Conservation (phyloP, 2,329 filamentous ascomycete genomes). For the Ophiocordyceps camponoti-saundersi region DNA sequence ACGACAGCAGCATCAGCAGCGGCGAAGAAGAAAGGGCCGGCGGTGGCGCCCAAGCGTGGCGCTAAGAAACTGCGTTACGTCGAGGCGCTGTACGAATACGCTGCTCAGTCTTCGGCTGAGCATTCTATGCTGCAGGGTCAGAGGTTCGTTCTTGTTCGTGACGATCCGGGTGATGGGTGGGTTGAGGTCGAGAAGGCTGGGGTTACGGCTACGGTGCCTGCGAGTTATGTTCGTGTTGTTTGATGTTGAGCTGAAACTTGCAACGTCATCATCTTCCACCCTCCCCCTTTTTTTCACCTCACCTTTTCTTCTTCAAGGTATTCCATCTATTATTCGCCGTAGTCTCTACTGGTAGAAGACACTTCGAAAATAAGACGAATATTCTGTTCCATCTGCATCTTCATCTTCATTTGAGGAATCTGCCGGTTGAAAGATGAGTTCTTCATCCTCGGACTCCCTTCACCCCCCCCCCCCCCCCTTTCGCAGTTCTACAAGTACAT, state of each 20-base stretch:
- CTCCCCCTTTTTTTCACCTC: neutral
- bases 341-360: too few relatives aligned
- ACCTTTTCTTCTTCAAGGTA: neutral
- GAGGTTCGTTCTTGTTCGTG: slow-evolving; percentile 73
- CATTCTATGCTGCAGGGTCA: slow-evolving; percentile 87
- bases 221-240: slow-evolving; percentile 75
- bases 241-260: slow-evolving; percentile 12
- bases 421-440: too few relatives aligned
- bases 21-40: slow-evolving; percentile 74
- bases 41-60: slow-evolving; percentile 75
- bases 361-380: too few relatives aligned
- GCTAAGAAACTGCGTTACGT: slow-evolving; percentile 92
- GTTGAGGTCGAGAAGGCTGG: slow-evolving; percentile 90
- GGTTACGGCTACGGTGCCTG: slow-evolving; percentile 73
- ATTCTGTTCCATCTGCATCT: too few relatives aligned
- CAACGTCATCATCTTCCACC: too few relatives aligned
- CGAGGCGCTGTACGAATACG: slow-evolving; percentile 83
- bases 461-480: too few relatives aligned
- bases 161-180: slow-evolving; percentile 89
- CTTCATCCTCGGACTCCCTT: too few relatives aligned
- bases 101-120: slow-evolving; percentile 69
- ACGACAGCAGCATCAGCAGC: slow-evolving; percentile 16
- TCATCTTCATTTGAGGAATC: too few relatives aligned
- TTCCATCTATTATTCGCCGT: neutral
- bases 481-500: too few relatives aligned